Conservation (phyloP, 1,139 yeast species). For the Kazachstania sp. region DNA sequence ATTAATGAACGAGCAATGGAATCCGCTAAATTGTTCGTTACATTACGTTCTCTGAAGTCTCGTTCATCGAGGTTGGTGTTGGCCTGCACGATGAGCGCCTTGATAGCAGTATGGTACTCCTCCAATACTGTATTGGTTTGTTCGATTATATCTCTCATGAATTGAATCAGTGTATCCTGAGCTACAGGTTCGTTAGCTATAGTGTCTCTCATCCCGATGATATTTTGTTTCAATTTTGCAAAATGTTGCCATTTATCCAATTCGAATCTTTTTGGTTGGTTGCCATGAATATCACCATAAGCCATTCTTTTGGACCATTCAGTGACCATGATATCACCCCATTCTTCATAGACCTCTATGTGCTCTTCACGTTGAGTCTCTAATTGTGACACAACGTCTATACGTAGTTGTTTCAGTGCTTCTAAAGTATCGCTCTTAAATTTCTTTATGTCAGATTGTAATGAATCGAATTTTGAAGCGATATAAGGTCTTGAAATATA, state of each 20-base stretch:
- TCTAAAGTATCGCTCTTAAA: background rate
- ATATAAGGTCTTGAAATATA: conserved; percentile 50
- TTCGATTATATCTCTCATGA: background rate
- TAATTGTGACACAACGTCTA: conserved; percentile 29
- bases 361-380: conserved; percentile 35
- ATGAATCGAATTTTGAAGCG: conserved; percentile 41
- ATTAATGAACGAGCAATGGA: too few species aligned
- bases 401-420: background rate
- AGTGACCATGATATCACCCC: conserved; percentile 55
- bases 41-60: too few species aligned
- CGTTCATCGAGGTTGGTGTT: background rate
- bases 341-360: conserved; percentile 60
- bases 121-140: conserved; percentile 2
- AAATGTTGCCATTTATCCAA: conserved; percentile 17
- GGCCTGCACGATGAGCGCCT: background rate
- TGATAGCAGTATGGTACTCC: background rate
- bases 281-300: conserved; percentile 19
- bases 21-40: too few species aligned
- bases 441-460: conserved; percentile 32
- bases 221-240: conserved; percentile 18
- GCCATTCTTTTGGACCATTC: conserved; percentile 42
- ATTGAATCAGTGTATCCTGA: conserved; percentile 1
- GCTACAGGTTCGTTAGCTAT: conserved; percentile 36
- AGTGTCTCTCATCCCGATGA: conserved; percentile 39
- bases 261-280: conserved; percentile 9